Conservation (phyloP, 2,329 filamentous ascomycete species). For the Capronia americana region DNA sequence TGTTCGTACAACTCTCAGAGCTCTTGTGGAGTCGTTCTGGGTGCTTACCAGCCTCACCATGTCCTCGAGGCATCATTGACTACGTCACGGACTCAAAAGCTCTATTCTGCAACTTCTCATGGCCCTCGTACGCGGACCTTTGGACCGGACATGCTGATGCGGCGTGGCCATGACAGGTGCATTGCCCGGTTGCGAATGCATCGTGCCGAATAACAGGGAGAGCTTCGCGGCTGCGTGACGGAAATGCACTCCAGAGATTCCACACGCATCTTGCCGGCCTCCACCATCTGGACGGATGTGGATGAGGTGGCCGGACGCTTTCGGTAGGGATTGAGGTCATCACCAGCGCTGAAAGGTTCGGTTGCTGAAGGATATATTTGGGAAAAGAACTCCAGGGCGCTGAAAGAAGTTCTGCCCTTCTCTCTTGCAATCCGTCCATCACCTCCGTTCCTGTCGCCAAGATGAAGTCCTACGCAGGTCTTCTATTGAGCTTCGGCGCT, state of each 20-base stretch:
- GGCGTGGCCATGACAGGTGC: conserved; percentile 12
- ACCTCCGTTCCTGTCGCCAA: not conserved
- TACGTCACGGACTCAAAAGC: conserved; percentile 10
- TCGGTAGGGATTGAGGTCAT: conserved; percentile 18
- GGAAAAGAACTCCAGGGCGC: not conserved
- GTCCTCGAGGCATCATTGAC: conserved; percentile 19
- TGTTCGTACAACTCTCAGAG: not conserved
- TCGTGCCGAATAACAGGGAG: not conserved
- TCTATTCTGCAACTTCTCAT: not conserved
- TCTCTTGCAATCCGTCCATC: not conserved
- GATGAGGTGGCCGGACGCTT: conserved; percentile 10
- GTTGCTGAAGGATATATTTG: conserved; percentile 6
- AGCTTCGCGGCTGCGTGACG: not conserved
- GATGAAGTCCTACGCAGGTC: conserved; percentile 33
- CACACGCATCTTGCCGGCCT: conserved; percentile 12
- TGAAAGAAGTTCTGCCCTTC: too few relatives aligned
- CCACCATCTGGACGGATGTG: not conserved
- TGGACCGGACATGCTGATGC: conserved; percentile 5
- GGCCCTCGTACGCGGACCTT: not conserved
- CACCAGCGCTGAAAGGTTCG: not conserved
- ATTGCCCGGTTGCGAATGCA: not conserved
- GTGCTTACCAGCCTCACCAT: conserved; percentile 9
- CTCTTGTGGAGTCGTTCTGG: not conserved
- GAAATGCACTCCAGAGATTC: not conserved
- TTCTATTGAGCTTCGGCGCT: conserved; percentile 30